Evolutionary conservation across 2,329 filamentous ascomycete genomes (phyloP), one percentile per base, ranked within the genome.

Genomic region (Colletotrichum sp.): DNA sequence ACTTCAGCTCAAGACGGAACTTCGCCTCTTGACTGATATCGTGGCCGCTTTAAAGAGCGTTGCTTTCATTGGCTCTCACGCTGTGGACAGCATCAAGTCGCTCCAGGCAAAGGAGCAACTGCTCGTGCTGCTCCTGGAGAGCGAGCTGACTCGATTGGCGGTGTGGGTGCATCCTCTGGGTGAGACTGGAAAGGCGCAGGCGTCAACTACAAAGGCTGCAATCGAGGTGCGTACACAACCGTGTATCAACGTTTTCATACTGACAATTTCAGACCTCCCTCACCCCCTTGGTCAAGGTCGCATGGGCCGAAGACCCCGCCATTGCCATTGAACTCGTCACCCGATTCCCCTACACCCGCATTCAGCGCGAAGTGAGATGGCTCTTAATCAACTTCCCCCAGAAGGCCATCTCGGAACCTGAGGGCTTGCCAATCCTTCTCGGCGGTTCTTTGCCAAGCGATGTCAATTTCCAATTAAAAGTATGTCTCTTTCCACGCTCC

Each of bases 1-100:
- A 65, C 87, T 99, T 18, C 97, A 99, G 83, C 89, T 99, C 68
- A 99, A 98, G 87, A 96, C 98, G 0, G 97, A 99, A 85, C 92
- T 95, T 39, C 94, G 94, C 78, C 87, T 98, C 21, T 90, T 99
- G 52, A 90, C 90, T 8, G 96, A 98, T 82, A 93, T 98, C 43
- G 87, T 93, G 65, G 83, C 86, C 13, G 91, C 93, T 16, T 85
- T 99, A 77, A 92, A 92, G 77, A 89, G 87, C 4, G 90, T 96
- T 13, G 88, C 91, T 1, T 88, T 87, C 75, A 91, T 95, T 43
- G 93, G 92, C 6, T 83, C 86, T 2, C 85, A 89, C 52, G 81
- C 86, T 74, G 83, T 87, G 2, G 89, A 90, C 39, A 89, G 90
- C 8, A 87, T 92, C 74, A 93, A 92, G 78, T 92, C 93, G 1